Evolutionary conservation across 768 basidiomycete genomes (phyloP), one percentile per base, ranked within the genome.

Genomic region (Mycena amicta): DNA sequence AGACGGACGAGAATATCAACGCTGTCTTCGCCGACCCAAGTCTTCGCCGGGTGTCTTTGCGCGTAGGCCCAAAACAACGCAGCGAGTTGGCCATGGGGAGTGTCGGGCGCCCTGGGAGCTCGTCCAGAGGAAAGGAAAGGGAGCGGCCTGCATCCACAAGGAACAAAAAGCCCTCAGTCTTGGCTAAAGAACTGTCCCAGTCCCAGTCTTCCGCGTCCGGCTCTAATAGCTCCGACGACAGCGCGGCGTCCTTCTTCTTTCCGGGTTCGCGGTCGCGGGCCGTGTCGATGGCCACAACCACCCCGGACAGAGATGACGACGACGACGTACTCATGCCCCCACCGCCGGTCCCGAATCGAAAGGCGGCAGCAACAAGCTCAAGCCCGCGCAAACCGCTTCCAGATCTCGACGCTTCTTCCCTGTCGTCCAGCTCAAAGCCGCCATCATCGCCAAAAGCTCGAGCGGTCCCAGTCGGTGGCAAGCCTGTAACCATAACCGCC

Each of bases 311-410:
- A n/a, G n/a, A n/a, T 31, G 18, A 40, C 15, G 55, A 11, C 3
- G 50, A 37, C 23, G 30, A 43, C 18, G 50, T 39, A 0, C 47
- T 63, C 8, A 63, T 63, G 62, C 62, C 62, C 2, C 62, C 62
- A 27, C 62, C 62, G 16, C 62, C 62, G 4, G 58, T 63, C 16
- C 62, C 62, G 12, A 37, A 3, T 25, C 22, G 13, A 41, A 39
- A 12, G 6, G 37, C 20, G 39, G 16, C 18, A 18, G 20, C 5
- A 40, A 25, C 13, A 54, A 51, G 4, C 43, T 56, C 59, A 55
- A 0, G 56, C 61, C 22, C 8, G 43, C 13, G 5, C 20, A 5
- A 15, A 23, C 20, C 8, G 43, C 13, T 23, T 45, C 43, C 13
- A 45, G 20, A n/a, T 8, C 13, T n/a, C 13, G 22, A 15, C 43